Evolutionary conservation across 257 asterid species (phyloP), one percentile per base, ranked within the genome.

Genomic region (Verbena officinalis): DNA sequence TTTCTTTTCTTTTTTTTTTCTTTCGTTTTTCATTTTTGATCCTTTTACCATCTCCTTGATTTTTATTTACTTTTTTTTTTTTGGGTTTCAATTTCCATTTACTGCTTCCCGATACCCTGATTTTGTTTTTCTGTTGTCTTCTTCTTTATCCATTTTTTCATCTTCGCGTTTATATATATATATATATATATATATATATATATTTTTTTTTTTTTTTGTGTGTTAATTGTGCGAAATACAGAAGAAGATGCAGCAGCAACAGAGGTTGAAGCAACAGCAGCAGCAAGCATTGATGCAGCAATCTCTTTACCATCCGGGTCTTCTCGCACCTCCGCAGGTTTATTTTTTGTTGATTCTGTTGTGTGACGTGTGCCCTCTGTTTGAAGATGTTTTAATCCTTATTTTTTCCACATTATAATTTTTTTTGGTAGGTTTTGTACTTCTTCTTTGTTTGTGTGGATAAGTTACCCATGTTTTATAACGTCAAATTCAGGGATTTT

Each of bases 271-370:
- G 80, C 94, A 85, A 75, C 89, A 82, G 54, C 86, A 78, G 54
- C 95, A 86, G 61, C 88, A 78, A 65, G 91, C 88, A 23, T 43
- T 90, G 80, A 85, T 87, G 96, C 97, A 89, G 74, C 94, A 87
- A 58, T 81, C 97, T 16, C 86, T 90, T 23, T 90, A 87, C 68
- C 94, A 87, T 59, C 94, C 96, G 22, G 89, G 87, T 36, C 83
- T 84, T 44, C 56, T 86, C 42, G 87, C 86, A 36, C 80, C 83
- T 67, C 86, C 94, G 54, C 97, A 80, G 95, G 97, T 84, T 70
- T 55, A n/a, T 3, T 17, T 31, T 19, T 0, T 34, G 31, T 55
- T 3, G 7, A 8, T 7, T 7, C 49, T 59, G 30, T 27, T 49
- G 43, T 49, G 8, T 27, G 27, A 14, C 1, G 51, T 9, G 34